Evolutionary conservation across 371 early-diverging fungal genomes (phyloP).

Genomic region (Mortierella sp.): DNA sequence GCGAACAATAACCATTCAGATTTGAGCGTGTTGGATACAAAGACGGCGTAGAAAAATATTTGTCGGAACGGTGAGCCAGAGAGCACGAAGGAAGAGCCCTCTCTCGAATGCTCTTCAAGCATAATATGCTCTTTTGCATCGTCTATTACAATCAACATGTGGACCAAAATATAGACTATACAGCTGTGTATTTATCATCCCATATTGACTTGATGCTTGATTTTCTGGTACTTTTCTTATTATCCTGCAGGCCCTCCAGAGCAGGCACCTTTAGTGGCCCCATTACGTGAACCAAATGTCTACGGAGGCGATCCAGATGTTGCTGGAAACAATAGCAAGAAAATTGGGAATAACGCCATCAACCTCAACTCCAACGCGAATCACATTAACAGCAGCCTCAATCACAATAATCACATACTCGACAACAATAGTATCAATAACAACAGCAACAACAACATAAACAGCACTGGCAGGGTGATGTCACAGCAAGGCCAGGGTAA

Average conservation of each 20-base stretch:
- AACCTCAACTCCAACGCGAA: background rate
- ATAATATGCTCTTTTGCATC: background rate
- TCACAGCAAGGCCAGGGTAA: slow-evolving; percentile 19
- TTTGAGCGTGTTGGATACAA: background rate
- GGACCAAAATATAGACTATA: background rate
- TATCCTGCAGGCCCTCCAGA: slow-evolving; percentile 34
- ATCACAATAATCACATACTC: slow-evolving; percentile 7
- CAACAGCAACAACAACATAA: slow-evolving; percentile 14
- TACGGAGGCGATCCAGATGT: slow-evolving; percentile 10
- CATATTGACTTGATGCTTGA: background rate
- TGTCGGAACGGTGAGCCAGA: slow-evolving; percentile 5
- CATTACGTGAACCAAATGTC: slow-evolving; percentile 12
- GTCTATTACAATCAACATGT: background rate
- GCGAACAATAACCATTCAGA: background rate
- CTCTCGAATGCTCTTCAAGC: background rate
- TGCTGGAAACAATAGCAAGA: slow-evolving; percentile 4
- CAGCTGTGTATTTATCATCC: background rate
- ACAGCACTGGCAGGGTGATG: slow-evolving; percentile 8
- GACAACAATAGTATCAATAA: background rate
- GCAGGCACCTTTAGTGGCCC: slow-evolving; percentile 5
- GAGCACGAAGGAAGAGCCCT: background rate
- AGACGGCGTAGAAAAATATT: background rate
- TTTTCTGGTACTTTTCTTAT: background rate
- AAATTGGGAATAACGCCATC: background rate
- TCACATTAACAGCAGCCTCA: background rate